Base-by-base conservation (phyloP, 345 rosid species). In the Camelina hispida region DNA sequence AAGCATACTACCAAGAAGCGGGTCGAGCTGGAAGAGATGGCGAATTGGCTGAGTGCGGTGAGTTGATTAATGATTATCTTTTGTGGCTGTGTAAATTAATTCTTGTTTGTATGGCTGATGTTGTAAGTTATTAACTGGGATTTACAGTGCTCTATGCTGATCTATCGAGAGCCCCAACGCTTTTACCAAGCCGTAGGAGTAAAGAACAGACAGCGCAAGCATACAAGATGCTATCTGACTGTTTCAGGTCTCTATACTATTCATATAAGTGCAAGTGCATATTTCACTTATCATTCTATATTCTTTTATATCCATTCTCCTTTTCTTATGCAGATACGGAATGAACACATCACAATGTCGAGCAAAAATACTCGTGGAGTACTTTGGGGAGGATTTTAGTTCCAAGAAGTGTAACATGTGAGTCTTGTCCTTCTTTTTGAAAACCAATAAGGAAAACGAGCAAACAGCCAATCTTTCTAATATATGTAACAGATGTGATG, bases 21-120 rank as follows among this genome's bases (percentile, higher is more conserved):
- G 98, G 98, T 57, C 96, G 98, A 82, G 95, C 96, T 78, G 96
- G 98, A 84, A 87, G 98, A 76, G 98, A 93, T 79, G 97, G 97
- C 28, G 83, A 89, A 75, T 76, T 84, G 71, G 89, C 98, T 47
- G 91, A 91, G 62, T 93, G 98, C 65, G 79, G 98, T 91, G 75
- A 83, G 97, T 53, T 66, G 22, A 61, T 63, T 22, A 8, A 37
- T 62, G 37, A 10, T 2, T 38, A 25, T 7, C 7, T 30, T 58
- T 64, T 17, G 50, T 55, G 23, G 23, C 22, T 25, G 15, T 32
- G 38, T 71, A 68, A 4, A 32, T 18, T 25, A 71, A 28, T 18
- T 62, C 56, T 50, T 37, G 66, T 48, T 70, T 48, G 60, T 60
- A 40, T 53, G 40, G 57, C 50, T 69, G 28, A 44, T 20, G 9